phyloP scores from a whole-genome alignment of 768 basidiomycete species.

The Tremella mesenterica region DNA sequence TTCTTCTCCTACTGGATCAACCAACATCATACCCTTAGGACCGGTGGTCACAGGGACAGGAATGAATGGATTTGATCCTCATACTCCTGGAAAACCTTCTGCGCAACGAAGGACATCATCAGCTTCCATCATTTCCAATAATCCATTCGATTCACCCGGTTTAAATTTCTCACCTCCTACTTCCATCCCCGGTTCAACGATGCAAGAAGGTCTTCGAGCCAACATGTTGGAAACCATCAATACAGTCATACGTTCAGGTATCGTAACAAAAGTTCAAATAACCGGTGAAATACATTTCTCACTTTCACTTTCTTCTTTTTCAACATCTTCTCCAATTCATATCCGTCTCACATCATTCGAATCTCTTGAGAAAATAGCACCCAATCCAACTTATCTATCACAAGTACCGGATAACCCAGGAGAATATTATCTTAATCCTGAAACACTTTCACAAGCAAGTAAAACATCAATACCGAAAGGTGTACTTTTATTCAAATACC shows the following conservation, averaged over 20 bases:
- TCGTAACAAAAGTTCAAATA: conserved; percentile 43
- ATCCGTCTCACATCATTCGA: conserved; percentile 44
- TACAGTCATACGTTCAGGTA: conserved; percentile 42
- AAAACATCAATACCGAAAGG: conserved; percentile 15
- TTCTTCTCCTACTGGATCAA: not conserved
- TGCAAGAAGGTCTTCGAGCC: conserved; percentile 41
- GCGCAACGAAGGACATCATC: conserved; percentile 20
- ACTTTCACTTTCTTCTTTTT: conserved; percentile 3
- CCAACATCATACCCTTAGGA: too few relatives aligned
- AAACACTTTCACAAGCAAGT: conserved; percentile 30
- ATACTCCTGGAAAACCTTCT: not conserved
- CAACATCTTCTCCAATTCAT: conserved; percentile 31
- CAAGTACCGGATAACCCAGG: conserved; percentile 40
- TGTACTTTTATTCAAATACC: conserved; percentile 46
- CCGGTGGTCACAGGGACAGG: too few relatives aligned
- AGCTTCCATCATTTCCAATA: conserved; percentile 29
- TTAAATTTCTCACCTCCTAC: conserved; percentile 5
- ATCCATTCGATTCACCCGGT: conserved; percentile 38
- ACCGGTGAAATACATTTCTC: conserved; percentile 45
- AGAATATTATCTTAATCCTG: conserved; percentile 43
- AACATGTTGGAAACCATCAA: conserved; percentile 46
- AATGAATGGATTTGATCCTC: conserved; percentile 1
- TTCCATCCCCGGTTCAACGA: conserved; percentile 5
- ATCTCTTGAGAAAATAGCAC: conserved; percentile 47
- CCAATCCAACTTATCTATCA: conserved; percentile 44